Percentiles rank a stretch among this genome's conserved stretches.
These are phyloP conservation scores for Microcera coccophila DNA, from an alignment of 2,329 filamentous ascomycete genomes.

Conservation along the genomic window DNA sequence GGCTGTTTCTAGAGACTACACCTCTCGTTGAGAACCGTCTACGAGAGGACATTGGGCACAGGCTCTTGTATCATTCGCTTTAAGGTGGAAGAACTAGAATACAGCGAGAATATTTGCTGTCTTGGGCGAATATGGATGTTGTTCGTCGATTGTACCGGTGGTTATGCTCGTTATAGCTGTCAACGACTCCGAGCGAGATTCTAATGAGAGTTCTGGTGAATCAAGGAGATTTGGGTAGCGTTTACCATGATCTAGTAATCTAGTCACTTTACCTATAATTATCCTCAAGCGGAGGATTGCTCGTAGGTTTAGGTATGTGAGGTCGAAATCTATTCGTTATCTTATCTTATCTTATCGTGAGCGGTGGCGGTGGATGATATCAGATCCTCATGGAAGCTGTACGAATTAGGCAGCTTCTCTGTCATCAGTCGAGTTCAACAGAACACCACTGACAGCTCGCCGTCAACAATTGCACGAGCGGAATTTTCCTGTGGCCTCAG, in stretches of 20 bases:
- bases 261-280: neutral
- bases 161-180: too few relatives aligned
- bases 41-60: constrained; percentile 20
- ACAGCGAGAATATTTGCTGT: too few relatives aligned
- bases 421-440: constrained; percentile 3
- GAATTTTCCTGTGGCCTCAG: too few relatives aligned
- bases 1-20: constrained; percentile 14
- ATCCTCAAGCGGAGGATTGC: neutral
- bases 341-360: constrained; percentile 5
- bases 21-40: constrained; percentile 16
- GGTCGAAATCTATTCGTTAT: too few relatives aligned
- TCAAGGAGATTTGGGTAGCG: too few relatives aligned
- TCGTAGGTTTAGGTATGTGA: neutral
- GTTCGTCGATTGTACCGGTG: too few relatives aligned
- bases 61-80: constrained; percentile 15
- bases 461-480: too few relatives aligned
- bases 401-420: constrained; percentile 4
- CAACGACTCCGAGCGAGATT: too few relatives aligned
- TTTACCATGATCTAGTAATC: neutral
- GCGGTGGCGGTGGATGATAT: constrained; percentile 22
- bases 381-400: constrained; percentile 9
- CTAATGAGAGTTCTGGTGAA: too few relatives aligned
- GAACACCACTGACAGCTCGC: too few relatives aligned
- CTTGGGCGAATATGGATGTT: too few relatives aligned
- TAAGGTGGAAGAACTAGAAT: too few relatives aligned